Percentiles rank a stretch among this genome's conserved stretches.
Evolutionary conservation across 2,329 filamentous ascomycete genomes (phyloP).

Genomic region (Pseudocercospora cruenta): DNA sequence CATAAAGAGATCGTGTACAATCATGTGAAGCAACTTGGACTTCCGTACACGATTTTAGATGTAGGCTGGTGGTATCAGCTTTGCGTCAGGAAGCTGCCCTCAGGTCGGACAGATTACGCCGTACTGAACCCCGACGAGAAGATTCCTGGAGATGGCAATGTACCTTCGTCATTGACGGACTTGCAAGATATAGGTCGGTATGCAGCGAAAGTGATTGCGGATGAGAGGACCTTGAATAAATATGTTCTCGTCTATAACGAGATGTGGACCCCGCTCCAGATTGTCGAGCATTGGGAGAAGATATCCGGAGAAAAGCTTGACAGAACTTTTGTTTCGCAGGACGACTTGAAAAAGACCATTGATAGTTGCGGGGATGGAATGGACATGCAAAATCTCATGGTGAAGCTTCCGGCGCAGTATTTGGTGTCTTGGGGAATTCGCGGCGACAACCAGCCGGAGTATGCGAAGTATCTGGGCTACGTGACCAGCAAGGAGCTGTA

Average conservation of each 20-base stretch:
- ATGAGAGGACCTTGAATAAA: conserved; percentile 59
- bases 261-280: conserved; percentile 51
- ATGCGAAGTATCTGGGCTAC: conserved; percentile 56
- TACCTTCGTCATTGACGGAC: conserved; percentile 51
- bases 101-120: conserved; percentile 51
- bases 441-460: conserved; percentile 58
- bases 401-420: conserved; percentile 48
- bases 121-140: conserved; percentile 41
- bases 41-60: conserved; percentile 62
- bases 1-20: conserved; percentile 58
- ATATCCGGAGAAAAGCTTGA: conserved; percentile 53
- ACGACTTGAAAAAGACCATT: conserved; percentile 41
- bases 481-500: conserved; percentile 57
- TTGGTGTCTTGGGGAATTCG: conserved; percentile 52
- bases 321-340: conserved; percentile 38
- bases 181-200: conserved; percentile 58
- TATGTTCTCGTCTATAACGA: conserved; percentile 56
- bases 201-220: conserved; percentile 55
- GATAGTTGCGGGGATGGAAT: conserved; percentile 31
- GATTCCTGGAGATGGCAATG: conserved; percentile 53
- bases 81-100: conserved; percentile 49
- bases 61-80: conserved; percentile 64
- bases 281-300: conserved; percentile 52
- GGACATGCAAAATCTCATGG: neutral
- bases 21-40: conserved; percentile 51